These are phyloP conservation scores for Ananas comosus DNA, from an alignment of 176 grass and related monocot species.

Conservation along the genomic window DNA sequence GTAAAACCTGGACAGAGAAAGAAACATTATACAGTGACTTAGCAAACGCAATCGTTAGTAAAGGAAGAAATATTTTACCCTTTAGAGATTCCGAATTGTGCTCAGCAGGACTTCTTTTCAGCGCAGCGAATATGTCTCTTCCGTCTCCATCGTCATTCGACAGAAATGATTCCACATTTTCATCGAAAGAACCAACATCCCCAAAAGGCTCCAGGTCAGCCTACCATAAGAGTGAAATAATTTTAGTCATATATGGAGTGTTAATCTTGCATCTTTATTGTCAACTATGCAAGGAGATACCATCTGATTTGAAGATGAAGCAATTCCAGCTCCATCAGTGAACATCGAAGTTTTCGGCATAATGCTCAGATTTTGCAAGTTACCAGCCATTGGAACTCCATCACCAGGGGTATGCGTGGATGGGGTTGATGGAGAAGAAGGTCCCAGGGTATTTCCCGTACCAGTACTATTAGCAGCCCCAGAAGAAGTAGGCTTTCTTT, in stretches of 20 bases:
- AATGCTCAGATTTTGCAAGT: slow-evolving; percentile 46
- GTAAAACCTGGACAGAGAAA: slow-evolving; percentile 46
- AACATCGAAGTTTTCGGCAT: slow-evolving; percentile 63
- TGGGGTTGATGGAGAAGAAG: slow-evolving; percentile 87
- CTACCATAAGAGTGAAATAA: slow-evolving; percentile 26
- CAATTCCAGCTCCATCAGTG: slow-evolving; percentile 53
- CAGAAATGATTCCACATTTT: slow-evolving; percentile 92
- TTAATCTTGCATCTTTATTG: background rate
- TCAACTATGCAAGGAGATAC: slow-evolving; percentile 33
- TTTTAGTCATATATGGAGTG: background rate
- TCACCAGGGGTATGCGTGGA: slow-evolving; percentile 77
- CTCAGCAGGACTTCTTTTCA: slow-evolving; percentile 77
- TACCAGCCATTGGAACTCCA: slow-evolving; percentile 36
- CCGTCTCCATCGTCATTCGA: slow-evolving; percentile 81
- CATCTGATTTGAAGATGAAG: slow-evolving; percentile 82
- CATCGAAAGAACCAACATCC: slow-evolving; percentile 74
- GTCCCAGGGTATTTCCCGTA: slow-evolving; percentile 75
- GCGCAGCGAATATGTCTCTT: slow-evolving; percentile 71
- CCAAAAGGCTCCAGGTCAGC: slow-evolving; percentile 82
- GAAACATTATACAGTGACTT: background rate
- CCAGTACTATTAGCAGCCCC: slow-evolving; percentile 85
- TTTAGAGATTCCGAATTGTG: slow-evolving; percentile 62
- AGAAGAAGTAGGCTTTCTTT: slow-evolving; percentile 82
- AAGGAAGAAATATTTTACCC: slow-evolving; percentile 36
- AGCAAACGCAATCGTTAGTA: background rate